These are phyloP conservation scores for Paulownia fortunei DNA, from an alignment of 257 asterid species.

Conservation along the genomic window DNA sequence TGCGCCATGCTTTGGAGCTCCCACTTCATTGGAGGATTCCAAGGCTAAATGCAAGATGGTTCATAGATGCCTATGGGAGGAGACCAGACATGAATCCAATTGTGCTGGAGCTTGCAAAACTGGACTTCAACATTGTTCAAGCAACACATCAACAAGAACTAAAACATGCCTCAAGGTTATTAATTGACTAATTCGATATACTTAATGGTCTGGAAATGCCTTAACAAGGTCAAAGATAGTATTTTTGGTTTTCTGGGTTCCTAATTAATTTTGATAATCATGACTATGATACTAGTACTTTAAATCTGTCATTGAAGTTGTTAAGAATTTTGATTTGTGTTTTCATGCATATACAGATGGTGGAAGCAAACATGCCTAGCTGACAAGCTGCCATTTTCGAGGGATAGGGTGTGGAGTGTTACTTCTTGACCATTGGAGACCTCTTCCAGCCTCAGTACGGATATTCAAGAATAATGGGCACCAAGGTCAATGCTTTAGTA, in stretches of 20 bases:
- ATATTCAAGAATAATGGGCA: constrained; percentile 18
- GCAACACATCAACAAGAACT: constrained; percentile 45
- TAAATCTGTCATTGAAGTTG: background rate
- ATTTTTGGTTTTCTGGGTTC: too few relatives aligned
- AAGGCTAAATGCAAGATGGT: constrained; percentile 51
- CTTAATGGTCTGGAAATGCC: too few relatives aligned
- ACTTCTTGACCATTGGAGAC: constrained; percentile 42
- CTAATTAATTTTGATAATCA: too few relatives aligned
- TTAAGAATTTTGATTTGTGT: background rate
- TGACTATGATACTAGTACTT: too few relatives aligned
- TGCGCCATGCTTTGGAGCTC: constrained; percentile 45
- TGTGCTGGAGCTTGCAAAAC: constrained; percentile 50
- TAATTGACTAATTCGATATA: too few relatives aligned
- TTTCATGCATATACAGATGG: constrained; percentile 47
- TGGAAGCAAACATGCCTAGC: constrained; percentile 48
- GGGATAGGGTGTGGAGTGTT: constrained; percentile 61
- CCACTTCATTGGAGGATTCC: constrained; percentile 50
- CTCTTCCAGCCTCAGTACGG: constrained; percentile 36
- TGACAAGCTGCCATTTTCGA: constrained; percentile 52
- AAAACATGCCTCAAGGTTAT: constrained; percentile 42
- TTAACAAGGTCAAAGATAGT: too few relatives aligned
- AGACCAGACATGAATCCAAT: constrained; percentile 27
- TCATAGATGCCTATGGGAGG: constrained; percentile 38
- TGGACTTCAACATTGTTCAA: constrained; percentile 56
- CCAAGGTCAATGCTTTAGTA: constrained; percentile 38